Conservation (phyloP, 495 filamentous ascomycete genomes). For the Xylaria sp. region DNA sequence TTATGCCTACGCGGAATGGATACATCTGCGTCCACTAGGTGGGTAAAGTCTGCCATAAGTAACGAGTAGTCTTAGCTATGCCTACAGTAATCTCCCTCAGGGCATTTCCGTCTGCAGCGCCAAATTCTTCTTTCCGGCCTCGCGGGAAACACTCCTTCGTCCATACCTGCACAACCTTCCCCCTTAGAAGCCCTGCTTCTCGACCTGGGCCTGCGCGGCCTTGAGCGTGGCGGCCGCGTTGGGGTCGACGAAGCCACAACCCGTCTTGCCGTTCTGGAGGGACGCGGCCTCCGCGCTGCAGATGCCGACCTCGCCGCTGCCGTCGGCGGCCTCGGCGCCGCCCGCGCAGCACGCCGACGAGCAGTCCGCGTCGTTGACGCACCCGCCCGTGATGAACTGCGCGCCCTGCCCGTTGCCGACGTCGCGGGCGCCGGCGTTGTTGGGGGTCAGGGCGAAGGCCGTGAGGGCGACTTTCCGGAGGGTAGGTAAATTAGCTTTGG, state of each 20-base stretch:
- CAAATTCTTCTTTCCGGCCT: not conserved
- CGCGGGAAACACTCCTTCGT: not conserved
- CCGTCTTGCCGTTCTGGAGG: conserved; percentile 52
- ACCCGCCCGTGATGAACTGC: conserved; percentile 59
- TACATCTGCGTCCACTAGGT: not conserved
- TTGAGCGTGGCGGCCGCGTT: conserved; percentile 49
- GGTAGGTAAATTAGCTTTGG: not conserved
- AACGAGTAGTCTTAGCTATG: not conserved
- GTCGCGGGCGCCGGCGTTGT: conserved; percentile 49
- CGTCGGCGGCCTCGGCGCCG: conserved; percentile 33
- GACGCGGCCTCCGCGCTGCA: conserved; percentile 52
- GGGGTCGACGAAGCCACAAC: conserved; percentile 52
- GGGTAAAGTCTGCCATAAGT: not conserved
- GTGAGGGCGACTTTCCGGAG: conserved; percentile 19
- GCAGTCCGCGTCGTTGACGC: conserved; percentile 54
- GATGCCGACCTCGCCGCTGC: conserved; percentile 39
- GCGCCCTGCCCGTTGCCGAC: conserved; percentile 57
- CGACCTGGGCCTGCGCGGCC: conserved; percentile 51
- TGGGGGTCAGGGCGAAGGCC: conserved; percentile 32
- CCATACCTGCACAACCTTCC: conserved; percentile 2
- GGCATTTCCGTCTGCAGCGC: not conserved
- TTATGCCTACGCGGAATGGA: not conserved
- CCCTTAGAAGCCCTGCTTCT: conserved; percentile 48
- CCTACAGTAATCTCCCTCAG: not conserved
- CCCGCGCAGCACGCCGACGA: conserved; percentile 52